Base-by-base conservation (phyloP, 805 yeast genomes). In the Priceomyces fermenticarens region DNA sequence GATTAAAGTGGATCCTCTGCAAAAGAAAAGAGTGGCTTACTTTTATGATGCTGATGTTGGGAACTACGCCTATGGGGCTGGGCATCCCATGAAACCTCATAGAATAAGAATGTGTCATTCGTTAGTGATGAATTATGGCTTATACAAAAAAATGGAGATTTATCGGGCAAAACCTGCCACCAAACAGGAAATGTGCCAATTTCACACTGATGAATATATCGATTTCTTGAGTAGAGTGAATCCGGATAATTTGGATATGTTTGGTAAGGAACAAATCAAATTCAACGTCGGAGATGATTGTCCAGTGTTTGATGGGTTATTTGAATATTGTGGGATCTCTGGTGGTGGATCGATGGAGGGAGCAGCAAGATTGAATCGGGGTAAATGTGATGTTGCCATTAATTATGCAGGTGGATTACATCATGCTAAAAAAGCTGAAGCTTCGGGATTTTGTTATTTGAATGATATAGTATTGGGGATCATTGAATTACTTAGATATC, bases 51-150 rank as follows among this genome's bases (percentile, higher is more conserved):
- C 96, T 23, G 99, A 91, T 61, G 96, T 93, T 36, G 98, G 98
- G 28, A 93, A 93, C 68, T 91, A 91, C 65, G 96, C 97, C 34
- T 93, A 93, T 60, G 98, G 98, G 42, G 93, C 97, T 3, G 97
- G 97, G 23, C 99, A 93, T 64, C 97, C 97, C 31, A 93, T 93
- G 99, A 93, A 93, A 62, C 99, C 99, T 16, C 97, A 91, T 63
- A 81, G 99, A 59, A 89, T 93, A 69, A 85, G 98, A 80, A 90
- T 93, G 96, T 95, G 98, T 6, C 98, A 93, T 63, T 88, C 96
- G 32, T 74, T 93, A 55, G 87, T 93, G 50, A 91, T 93, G 96
- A 90, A 91, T 67, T 93, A 93, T 63, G 98, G 97, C 1, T 75
- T 93, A 39, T 90, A 93, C 70, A 88, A 90, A 64, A 86, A 91